Evolutionary conservation across 148 eudicot species (phyloP).

Genomic region (Drosera capensis): DNA sequence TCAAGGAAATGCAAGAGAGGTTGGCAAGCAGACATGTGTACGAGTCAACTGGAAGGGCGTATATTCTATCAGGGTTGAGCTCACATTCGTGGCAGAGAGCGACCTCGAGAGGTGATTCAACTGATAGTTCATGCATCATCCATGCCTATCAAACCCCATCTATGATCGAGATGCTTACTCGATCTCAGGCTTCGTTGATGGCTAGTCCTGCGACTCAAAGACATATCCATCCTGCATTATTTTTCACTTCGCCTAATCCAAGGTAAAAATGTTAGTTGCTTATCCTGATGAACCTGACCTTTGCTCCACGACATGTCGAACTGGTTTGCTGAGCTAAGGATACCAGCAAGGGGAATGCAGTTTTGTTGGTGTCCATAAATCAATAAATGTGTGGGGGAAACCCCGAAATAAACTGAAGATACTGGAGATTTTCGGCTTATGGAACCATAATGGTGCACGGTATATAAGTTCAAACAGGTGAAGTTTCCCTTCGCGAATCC

Average conservation of each 20-base stretch:
- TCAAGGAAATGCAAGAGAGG: conserved; percentile 81
- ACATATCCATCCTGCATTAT: conserved; percentile 7
- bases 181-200: conserved; percentile 12
- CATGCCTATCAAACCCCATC: conserved; percentile 24
- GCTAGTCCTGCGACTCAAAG: conserved; percentile 9
- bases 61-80: conserved; percentile 81
- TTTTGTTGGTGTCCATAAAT: no score
- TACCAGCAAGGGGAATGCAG: no score
- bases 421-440: no score
- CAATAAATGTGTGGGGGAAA: no score
- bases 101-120: conserved; percentile 38
- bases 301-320: not conserved
- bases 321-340: no score
- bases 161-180: conserved; percentile 20
- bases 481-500: no score
- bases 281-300: not conserved
- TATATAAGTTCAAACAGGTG: no score
- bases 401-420: no score
- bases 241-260: conserved; percentile 12
- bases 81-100: conserved; percentile 95
- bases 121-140: conserved; percentile 14
- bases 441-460: no score
- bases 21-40: conserved; percentile 63
- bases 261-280: conserved; percentile 1
- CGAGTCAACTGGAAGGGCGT: conserved; percentile 80